Evolutionary conservation across 805 yeast genomes (phyloP).

Genomic region (Teunomyces atbi): DNA sequence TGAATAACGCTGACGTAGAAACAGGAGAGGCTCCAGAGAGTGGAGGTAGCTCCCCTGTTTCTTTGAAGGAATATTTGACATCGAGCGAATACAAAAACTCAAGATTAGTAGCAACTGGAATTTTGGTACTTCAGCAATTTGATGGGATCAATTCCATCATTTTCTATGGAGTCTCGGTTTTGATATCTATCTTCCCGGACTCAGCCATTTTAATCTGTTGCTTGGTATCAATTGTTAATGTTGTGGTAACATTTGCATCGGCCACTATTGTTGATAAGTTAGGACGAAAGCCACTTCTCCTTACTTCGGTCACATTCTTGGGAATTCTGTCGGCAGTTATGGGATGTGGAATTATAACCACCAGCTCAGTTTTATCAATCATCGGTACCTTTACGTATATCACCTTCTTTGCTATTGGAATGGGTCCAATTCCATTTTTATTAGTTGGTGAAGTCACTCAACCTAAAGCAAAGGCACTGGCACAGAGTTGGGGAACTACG

Average conservation of each 20-base stretch:
- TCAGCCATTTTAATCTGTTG: constrained; percentile 73
- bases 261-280: constrained; percentile 72
- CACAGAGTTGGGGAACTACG: constrained; percentile 90
- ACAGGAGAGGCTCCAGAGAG: neutral
- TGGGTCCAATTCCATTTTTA: constrained; percentile 95
- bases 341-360: constrained; percentile 59
- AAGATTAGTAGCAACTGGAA: constrained; percentile 62
- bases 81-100: constrained; percentile 55
- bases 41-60: constrained; percentile 14
- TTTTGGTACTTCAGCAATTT: constrained; percentile 84
- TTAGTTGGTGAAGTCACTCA: constrained; percentile 88
- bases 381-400: constrained; percentile 71
- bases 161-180: constrained; percentile 87
- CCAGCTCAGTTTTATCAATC: constrained; percentile 51
- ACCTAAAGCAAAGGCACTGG: constrained; percentile 71
- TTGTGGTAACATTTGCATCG: constrained; percentile 67
- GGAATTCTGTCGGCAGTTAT: constrained; percentile 60
- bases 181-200: constrained; percentile 69
- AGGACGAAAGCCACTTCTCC: constrained; percentile 74
- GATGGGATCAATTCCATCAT: constrained; percentile 92
- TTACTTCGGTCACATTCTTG: constrained; percentile 69
- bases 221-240: constrained; percentile 70
- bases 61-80: constrained; percentile 46
- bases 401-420: constrained; percentile 82
- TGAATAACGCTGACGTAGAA: constrained; percentile 13